Conservation (phyloP, 164 flowering plant genomes). For the Tinospora cordifolia region DNA sequence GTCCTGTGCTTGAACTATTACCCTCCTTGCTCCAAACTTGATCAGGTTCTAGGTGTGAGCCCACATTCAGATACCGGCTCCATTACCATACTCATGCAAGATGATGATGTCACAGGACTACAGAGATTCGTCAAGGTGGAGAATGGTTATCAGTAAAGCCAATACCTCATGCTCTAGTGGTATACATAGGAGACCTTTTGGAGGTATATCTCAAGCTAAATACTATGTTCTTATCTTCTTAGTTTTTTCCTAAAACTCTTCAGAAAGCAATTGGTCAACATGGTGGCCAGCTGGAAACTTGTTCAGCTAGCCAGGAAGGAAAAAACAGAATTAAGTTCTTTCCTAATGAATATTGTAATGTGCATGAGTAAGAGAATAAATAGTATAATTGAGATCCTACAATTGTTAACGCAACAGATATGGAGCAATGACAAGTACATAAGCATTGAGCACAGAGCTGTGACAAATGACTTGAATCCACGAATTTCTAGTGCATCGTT, state of each 20-base stretch:
- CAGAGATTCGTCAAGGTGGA: conserved; percentile 24
- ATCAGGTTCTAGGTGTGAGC: conserved; percentile 22
- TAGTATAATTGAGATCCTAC: not conserved
- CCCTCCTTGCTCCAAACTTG: conserved; percentile 24
- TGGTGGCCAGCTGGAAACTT: too few relatives aligned
- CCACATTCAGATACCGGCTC: conserved; percentile 30
- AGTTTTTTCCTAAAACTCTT: too few relatives aligned
- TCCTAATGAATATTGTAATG: not conserved
- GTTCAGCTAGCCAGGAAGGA: too few relatives aligned
- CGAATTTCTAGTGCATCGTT: conserved; percentile 26
- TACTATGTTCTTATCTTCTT: too few relatives aligned
- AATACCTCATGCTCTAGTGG: conserved; percentile 26
- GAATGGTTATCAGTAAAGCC: conserved; percentile 23
- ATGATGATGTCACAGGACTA: conserved; percentile 21
- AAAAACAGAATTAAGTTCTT: not conserved
- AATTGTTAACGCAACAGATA: not conserved
- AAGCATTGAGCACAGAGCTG: conserved; percentile 30
- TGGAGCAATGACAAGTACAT: conserved; percentile 27
- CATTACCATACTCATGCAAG: conserved; percentile 27
- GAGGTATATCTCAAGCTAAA: conserved; percentile 22
- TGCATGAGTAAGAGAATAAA: not conserved
- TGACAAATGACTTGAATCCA: conserved; percentile 15
- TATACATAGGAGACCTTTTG: conserved; percentile 21
- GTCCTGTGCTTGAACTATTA: conserved; percentile 30
- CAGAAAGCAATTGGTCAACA: too few relatives aligned